Evolutionary conservation across 371 early-diverging fungal species (phyloP), one percentile per base, ranked within the genome.

Genomic region (Circinella umbellata): DNA sequence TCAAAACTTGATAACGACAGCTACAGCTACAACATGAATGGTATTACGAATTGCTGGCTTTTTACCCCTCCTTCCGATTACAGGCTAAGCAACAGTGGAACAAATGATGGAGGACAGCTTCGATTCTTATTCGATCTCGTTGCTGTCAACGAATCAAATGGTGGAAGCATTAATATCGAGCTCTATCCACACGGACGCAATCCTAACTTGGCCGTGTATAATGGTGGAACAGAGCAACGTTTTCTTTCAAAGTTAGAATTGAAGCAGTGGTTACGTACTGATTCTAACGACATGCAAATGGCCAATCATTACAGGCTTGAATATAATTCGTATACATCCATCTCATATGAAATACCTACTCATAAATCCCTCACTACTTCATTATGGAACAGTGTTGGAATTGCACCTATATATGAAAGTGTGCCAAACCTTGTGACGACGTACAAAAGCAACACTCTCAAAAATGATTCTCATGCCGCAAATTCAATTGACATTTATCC

Each of bases 401-500:
- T 63, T 27, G 64, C 64, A 9, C 18, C 46, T 9, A 48, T 48
- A 18, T 48, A 46, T 14, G 4, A 49, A 11, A 48, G 42, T 18
- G 6, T 35, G 3, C 64, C 64, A 11, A 47, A 46, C 11, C 39
- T 63, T 3, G 64, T 39, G 3, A 63, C 64, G 6, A 46, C 39
- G 11, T 46, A 47, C 47, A 46, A 46, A 8, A 47, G 48, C 0
- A 63, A 42, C 34, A 18, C 35, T 11, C 64, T 17, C 8, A n/a
- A 63, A 6, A 20, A 46, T n/a, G 48, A 47, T 2, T 27, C 42
- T 10, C 18, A n/a, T 10, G 64, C 17, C 4, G 47, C 27, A 7
- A 63, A 63, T 20, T 39, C 64, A 14, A 27, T 63, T 0, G 64
- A 63, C 47, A 15, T 63, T 1, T 63, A 63, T 49, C 64, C 64